Evolutionary conservation across 129 eudicot genomes (phyloP).

Genomic region (Centella asiatica): DNA sequence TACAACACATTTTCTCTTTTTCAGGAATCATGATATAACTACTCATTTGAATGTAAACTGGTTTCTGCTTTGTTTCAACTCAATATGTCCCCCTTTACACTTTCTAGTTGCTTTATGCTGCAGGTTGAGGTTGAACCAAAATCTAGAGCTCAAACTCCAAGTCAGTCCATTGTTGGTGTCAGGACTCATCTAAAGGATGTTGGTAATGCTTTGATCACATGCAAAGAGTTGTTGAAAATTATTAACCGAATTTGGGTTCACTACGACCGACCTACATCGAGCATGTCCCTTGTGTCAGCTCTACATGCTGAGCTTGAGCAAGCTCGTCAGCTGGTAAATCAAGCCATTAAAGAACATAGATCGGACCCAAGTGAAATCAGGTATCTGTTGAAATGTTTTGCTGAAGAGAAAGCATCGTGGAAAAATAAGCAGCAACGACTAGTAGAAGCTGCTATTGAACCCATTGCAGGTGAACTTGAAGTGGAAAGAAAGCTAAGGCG

Average conservation of each 20-base stretch:
- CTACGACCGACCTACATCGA: conserved; percentile 38
- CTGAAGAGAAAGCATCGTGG: conserved; percentile 37
- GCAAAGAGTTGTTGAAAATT: conserved; percentile 68
- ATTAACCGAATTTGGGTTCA: conserved; percentile 32
- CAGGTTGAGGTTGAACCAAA: conserved; percentile 85
- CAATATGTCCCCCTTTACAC: background rate
- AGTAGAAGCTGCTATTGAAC: conserved; percentile 37
- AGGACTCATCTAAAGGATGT: conserved; percentile 49
- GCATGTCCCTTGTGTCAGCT: conserved; percentile 54
- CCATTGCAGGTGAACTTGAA: conserved; percentile 44
- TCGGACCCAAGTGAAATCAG: conserved; percentile 21
- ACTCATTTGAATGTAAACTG: no score
- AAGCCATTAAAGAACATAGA: conserved; percentile 50
- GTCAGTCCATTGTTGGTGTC: conserved; percentile 31
- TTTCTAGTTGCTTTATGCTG: conserved; percentile 2
- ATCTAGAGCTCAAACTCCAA: conserved; percentile 60
- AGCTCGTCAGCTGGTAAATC: conserved; percentile 40
- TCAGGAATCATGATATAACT: no score
- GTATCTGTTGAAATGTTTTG: conserved; percentile 25
- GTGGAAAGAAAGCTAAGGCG: conserved; percentile 58
- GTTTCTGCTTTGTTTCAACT: background rate
- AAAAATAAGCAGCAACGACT: conserved; percentile 52
- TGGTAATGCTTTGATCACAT: conserved; percentile 38
- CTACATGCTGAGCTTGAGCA: conserved; percentile 63
- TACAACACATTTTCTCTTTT: conserved; percentile 1